Evolutionary conservation across 2,329 filamentous ascomycete genomes (phyloP).

Genomic region (Talaromyces islandicus): DNA sequence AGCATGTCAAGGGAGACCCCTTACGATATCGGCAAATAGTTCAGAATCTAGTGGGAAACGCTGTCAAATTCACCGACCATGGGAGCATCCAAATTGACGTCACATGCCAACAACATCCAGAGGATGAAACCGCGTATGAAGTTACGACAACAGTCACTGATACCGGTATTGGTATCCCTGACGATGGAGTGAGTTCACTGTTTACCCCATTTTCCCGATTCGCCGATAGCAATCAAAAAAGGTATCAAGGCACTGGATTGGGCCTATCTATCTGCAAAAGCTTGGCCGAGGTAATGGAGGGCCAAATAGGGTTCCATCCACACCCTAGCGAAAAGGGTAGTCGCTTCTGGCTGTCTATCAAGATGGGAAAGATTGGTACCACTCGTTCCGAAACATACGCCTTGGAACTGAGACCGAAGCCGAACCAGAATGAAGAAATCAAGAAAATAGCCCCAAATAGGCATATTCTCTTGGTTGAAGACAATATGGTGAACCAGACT

Average conservation of each 20-base stretch:
- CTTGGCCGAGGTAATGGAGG: constrained; percentile 52
- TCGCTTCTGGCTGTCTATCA: constrained; percentile 48
- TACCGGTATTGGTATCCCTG: constrained; percentile 49
- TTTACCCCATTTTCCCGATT: constrained; percentile 54
- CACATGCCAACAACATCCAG: constrained; percentile 36
- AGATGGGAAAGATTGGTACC: constrained; percentile 33
- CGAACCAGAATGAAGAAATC: constrained; percentile 20
- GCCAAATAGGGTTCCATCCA: constrained; percentile 41
- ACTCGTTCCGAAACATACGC: constrained; percentile 22
- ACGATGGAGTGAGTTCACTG: constrained; percentile 40
- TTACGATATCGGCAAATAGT: constrained; percentile 57
- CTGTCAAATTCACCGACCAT: constrained; percentile 56
- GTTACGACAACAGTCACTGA: constrained; percentile 51
- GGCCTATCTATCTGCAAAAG: constrained; percentile 55
- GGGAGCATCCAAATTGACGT: constrained; percentile 46
- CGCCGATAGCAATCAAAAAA: constrained; percentile 48
- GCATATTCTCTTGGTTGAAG: constrained; percentile 36
- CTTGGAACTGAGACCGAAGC: constrained; percentile 15
- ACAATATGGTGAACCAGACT: constrained; percentile 39
- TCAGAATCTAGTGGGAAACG: constrained; percentile 58
- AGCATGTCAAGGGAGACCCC: constrained; percentile 50
- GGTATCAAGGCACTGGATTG: constrained; percentile 52
- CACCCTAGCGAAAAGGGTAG: constrained; percentile 46
- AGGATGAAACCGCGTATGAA: constrained; percentile 32
- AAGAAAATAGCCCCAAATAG: constrained; percentile 34